Base-by-base conservation (phyloP, 2,329 filamentous ascomycete genomes). In the Didymella arachidicola region DNA sequence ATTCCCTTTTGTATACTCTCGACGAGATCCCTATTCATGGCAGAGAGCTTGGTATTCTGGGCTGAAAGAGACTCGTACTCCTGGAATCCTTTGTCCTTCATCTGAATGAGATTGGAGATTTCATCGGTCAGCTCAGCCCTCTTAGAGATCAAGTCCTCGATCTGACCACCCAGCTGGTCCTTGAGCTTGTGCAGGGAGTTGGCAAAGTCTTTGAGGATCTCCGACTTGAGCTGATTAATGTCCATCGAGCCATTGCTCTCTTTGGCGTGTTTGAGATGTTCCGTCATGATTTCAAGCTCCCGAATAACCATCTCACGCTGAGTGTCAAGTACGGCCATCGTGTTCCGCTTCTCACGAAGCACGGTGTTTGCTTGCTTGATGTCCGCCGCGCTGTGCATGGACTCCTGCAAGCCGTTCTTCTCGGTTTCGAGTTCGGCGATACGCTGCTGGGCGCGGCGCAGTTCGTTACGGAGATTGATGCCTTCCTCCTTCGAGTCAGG, bases 241-340 rank as follows among this genome's bases (percentile, higher is more conserved):
- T 98, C 92, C 59, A 98, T 82, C 53, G 89, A 87, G 71, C 90
- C 90, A 46, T 67, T 91, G 45, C 86, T 90, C 63, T 92, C 89
- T 79, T 97, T 97, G 53, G 92, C 93, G 51, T 87, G 87, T 73
- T 94, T 90, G 19, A 97, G 87, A 73, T 95, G 94, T 44, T 93
- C 92, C 4, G 92, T 93, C 70, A 97, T 85, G 36, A 94, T 89
- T 72, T 96, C 92, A 18, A 98, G 82, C 76, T 98, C 93, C 39
- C 91, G 89, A 70, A 98, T 91, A 79, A 97, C 94, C 76, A 98
- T 93, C 78, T 98, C 94, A 49, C 93, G 92, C 78, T 97, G 92
- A 0, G 93, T 94, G 74, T 98, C 94, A 50, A 98, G 82, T 18
- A 96, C 91, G 7, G 94, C 94, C 75, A 99, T 95, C 0, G 95